Percentiles rank a stretch among this genome's conserved stretches.
These are phyloP conservation scores for Aspergillus novoparasiticus DNA, from an alignment of 2,329 filamentous ascomycete species.

Conservation along the genomic window DNA sequence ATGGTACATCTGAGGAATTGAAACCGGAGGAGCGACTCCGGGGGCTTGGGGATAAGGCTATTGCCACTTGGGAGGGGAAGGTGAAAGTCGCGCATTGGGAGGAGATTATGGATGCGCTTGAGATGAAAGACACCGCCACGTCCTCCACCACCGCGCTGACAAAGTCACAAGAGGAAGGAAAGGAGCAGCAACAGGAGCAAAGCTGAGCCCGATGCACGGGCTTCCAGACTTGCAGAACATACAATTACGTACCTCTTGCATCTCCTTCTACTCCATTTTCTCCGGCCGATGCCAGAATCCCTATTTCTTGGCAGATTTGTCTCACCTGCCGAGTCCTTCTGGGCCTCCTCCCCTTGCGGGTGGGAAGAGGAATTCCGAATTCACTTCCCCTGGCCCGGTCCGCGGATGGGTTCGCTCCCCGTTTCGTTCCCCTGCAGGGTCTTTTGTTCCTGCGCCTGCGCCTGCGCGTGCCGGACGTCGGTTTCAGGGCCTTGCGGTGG, in stretches of 20 bases:
- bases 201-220: not conserved
- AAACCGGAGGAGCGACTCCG: constrained; percentile 32
- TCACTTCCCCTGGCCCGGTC: not conserved
- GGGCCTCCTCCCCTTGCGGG: not conserved
- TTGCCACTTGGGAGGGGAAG: constrained; percentile 35
- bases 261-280: not conserved
- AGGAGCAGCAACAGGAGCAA: not conserved
- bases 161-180: too few species aligned
- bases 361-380: not conserved
- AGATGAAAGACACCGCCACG: constrained; percentile 29
- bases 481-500: not conserved
- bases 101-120: constrained; percentile 41
- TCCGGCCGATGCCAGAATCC: not conserved
- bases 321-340: not conserved
- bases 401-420: not conserved
- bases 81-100: constrained; percentile 41
- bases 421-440: not conserved
- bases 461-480: not conserved
- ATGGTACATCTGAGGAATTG: constrained; percentile 20
- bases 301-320: not conserved
- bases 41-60: constrained; percentile 31
- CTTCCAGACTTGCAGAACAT: not conserved
- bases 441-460: not conserved
- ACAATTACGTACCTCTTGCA: not conserved
- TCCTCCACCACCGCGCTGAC: too few species aligned